Conservation (phyloP, 2,329 filamentous ascomycete genomes). For the Macroventuria anomochaeta region DNA sequence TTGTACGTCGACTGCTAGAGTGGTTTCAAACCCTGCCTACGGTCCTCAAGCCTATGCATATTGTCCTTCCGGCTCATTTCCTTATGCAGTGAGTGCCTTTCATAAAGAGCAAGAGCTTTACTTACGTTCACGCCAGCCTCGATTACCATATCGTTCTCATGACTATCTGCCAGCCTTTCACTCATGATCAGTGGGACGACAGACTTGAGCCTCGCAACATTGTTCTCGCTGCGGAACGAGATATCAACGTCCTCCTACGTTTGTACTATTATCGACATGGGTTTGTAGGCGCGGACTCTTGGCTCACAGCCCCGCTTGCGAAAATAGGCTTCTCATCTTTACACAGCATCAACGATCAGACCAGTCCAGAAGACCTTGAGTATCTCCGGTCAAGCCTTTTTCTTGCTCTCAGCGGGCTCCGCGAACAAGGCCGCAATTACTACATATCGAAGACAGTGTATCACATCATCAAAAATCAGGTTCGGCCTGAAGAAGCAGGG, state of each 20-base stretch:
- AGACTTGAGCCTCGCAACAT: not conserved
- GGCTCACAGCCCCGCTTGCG: not conserved
- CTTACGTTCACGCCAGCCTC: not conserved
- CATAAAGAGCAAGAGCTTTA: not conserved
- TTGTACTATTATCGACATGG: not conserved
- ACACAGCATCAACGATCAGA: not conserved
- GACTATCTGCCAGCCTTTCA: too few relatives aligned
- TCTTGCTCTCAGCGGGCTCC: not conserved
- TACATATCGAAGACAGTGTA: not conserved
- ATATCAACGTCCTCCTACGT: not conserved
- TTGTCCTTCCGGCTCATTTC: not conserved
- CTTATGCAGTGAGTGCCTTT: not conserved
- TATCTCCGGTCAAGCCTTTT: not conserved
- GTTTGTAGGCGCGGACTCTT: not conserved
- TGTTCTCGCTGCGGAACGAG: not conserved
- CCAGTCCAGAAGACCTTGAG: not conserved
- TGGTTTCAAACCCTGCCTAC: not conserved
- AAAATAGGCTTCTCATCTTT: not conserved
- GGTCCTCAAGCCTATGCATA: not conserved
- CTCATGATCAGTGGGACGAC: not conserved
- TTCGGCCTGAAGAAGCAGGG: not conserved
- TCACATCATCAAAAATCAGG: not conserved
- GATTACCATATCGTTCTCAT: too few relatives aligned
- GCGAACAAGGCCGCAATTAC: not conserved
- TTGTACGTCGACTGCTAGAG: too few relatives aligned